These are phyloP conservation scores for Alternaria longipes DNA, from an alignment of 2,329 filamentous ascomycete species.

Conservation along the genomic window DNA sequence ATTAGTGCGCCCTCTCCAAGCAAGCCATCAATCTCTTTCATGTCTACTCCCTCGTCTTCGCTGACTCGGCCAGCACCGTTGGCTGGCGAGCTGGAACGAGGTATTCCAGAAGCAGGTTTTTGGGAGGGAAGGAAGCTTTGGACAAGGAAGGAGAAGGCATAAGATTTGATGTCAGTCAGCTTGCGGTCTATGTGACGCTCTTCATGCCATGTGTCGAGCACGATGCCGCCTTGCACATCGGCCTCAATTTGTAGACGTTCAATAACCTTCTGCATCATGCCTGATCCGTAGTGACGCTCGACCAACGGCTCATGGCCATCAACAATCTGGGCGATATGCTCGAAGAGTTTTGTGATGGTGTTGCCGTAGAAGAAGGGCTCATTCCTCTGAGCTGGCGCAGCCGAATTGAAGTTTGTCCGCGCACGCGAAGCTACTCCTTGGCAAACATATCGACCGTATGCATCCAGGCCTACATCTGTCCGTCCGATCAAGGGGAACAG, in stretches of 20 bases:
- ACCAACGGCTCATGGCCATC: conserved; percentile 91
- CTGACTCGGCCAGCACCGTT: conserved; percentile 65
- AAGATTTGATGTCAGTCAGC: conserved; percentile 94
- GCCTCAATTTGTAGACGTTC: conserved; percentile 93
- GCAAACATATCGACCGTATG: conserved; percentile 95
- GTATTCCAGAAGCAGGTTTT: conserved; percentile 67
- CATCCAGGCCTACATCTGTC: conserved; percentile 87
- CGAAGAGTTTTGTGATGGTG: conserved; percentile 89
- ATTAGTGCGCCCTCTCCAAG: conserved; percentile 90
- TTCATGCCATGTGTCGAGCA: conserved; percentile 94
- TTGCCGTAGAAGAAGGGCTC: conserved; percentile 93
- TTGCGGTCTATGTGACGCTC: conserved; percentile 85
- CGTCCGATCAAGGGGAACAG: conserved; percentile 93
- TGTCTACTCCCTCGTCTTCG: conserved; percentile 93
- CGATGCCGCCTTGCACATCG: conserved; percentile 94
- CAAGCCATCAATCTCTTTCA: conserved; percentile 92
- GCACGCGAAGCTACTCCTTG: conserved; percentile 90
- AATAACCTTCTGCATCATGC: conserved; percentile 94
- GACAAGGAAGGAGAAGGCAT: conserved; percentile 95
- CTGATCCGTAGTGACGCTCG: conserved; percentile 89
- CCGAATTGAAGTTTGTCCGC: conserved; percentile 79
- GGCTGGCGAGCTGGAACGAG: conserved; percentile 80
- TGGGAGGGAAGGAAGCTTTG: conserved; percentile 87
- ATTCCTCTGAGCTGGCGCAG: conserved; percentile 67
- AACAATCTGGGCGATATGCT: conserved; percentile 96